Evolutionary conservation across 352 stramenopile genomes (phyloP), one percentile per base, ranked within the genome.

Genomic region (Halophytophthora polymorphica): DNA sequence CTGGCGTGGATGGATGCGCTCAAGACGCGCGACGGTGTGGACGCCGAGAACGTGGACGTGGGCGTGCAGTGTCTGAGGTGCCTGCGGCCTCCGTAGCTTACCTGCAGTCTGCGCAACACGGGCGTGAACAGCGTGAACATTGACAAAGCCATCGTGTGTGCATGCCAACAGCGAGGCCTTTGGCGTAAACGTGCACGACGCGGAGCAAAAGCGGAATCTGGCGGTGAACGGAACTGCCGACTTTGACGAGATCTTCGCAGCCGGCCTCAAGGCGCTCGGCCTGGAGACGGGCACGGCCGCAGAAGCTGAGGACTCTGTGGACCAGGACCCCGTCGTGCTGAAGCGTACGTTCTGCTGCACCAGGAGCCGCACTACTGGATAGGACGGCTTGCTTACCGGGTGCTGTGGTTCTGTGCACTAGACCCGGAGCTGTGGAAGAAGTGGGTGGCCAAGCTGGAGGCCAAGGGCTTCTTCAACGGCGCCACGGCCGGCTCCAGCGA

Each of bases 341-440:
- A 88, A 89, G 63, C 87, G 82, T 93, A 52, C 19, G 63, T 45
- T 1, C 17, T 42, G 13, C 47, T 59, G 37, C 17, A 23, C 1
- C 22, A 11, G 50, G 23, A 31, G 23, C 11, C 7, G 28, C 7
- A 18, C 17, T 18, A 7, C 23, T 10, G 13, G 29, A 43, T 3
- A 42, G 10, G 17, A 42, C 41, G 23, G 29, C 31, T 45, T 53
- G 21, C 11, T 17, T 6, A 34, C 29, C 6, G 29, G 33, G 11
- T 38, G 19, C 47, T 18, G 21, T 45, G 54, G 6, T 44, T 45
- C 8, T 1, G 15, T 43, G 25, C 21, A 10, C 43, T 39, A 93
- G 83, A 94, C 55, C 83, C 81, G 6, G 81, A 85, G 45, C 50
- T 94, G 58, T 94, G 83, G 83, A 87, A 86, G 58, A 94, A 94